phyloP scores from a whole-genome alignment of 1,284 basidiomycete species.

The Puccinia coronata region DNA sequence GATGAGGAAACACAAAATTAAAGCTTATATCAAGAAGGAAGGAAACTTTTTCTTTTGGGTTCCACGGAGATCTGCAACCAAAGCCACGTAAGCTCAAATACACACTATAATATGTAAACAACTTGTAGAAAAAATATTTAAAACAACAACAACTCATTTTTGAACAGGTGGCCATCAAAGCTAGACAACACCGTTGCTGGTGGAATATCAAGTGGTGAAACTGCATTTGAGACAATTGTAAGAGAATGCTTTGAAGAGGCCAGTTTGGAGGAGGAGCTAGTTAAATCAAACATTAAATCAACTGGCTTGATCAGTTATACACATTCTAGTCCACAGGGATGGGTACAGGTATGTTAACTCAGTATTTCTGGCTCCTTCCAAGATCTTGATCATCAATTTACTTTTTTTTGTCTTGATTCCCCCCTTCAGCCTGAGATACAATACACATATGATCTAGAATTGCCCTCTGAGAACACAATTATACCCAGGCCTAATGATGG shows the following conservation, averaged over 20 bases:
- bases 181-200: slow-evolving; percentile 61
- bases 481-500: slow-evolving; percentile 78
- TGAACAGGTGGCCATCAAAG: slow-evolving; percentile 20
- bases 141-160: not conserved
- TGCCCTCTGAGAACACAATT: slow-evolving; percentile 65
- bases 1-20: not conserved
- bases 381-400: not conserved
- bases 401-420: not conserved
- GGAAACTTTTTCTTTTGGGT: slow-evolving; percentile 70
- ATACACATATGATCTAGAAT: slow-evolving; percentile 77
- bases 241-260: slow-evolving; percentile 95
- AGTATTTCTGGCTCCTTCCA: not conserved
- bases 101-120: not conserved
- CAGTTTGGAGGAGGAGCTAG: slow-evolving; percentile 69
- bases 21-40: slow-evolving; percentile 55
- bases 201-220: slow-evolving; percentile 69
- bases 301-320: slow-evolving; percentile 64
- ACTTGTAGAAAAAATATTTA: not conserved
- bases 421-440: slow-evolving; percentile 69
- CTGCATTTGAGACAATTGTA: slow-evolving; percentile 73
- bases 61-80: slow-evolving; percentile 78
- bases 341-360: slow-evolving; percentile 10
- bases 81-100: slow-evolving; percentile 70
- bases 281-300: slow-evolving; percentile 65
- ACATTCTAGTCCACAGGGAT: slow-evolving; percentile 57